Conservation (phyloP, 495 filamentous ascomycete species). For the Aspergillus baeticus region DNA sequence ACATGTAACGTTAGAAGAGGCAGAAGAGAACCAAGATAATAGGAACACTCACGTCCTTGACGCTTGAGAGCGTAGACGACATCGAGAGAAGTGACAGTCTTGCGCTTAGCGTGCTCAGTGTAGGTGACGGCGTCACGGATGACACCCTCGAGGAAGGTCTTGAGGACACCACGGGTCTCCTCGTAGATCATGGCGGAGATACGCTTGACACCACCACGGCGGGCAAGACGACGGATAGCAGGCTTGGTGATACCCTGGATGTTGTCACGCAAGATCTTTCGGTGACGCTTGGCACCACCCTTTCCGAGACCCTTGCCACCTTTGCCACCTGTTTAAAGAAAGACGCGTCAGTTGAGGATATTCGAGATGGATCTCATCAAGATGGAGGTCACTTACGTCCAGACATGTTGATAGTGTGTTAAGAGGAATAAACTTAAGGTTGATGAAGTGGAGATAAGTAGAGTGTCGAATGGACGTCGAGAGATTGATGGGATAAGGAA, state of each 20-base stretch:
- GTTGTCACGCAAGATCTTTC: slow-evolving; percentile 99
- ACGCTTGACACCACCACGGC: slow-evolving; percentile 99
- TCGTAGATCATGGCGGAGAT: slow-evolving; percentile 99
- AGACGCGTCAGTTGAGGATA: slow-evolving; percentile 38
- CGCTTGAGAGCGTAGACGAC: slow-evolving; percentile 97
- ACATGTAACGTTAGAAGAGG: slow-evolving; percentile 23
- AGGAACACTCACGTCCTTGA: slow-evolving; percentile 69
- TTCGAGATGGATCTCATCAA: neutral
- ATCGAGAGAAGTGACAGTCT: slow-evolving; percentile 96
- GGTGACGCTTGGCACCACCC: slow-evolving; percentile 85
- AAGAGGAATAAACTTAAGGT: slow-evolving; percentile 17
- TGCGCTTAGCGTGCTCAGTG: slow-evolving; percentile 98
- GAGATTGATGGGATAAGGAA: slow-evolving; percentile 45
- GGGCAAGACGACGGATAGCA: slow-evolving; percentile 99
- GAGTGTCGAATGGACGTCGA: slow-evolving; percentile 38
- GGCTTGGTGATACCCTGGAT: slow-evolving; percentile 99
- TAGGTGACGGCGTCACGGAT: slow-evolving; percentile 99
- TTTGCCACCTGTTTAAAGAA: slow-evolving; percentile 70
- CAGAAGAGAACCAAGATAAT: slow-evolving; percentile 14
- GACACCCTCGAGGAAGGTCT: slow-evolving; percentile 99
- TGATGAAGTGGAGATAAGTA: slow-evolving; percentile 31
- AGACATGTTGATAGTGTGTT: slow-evolving; percentile 57
- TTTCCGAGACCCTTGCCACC: slow-evolving; percentile 99
- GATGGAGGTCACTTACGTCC: slow-evolving; percentile 55
- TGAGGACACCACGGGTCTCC: slow-evolving; percentile 99